Conservation (phyloP, 345 rosid species). For the Psidium guajava region DNA sequence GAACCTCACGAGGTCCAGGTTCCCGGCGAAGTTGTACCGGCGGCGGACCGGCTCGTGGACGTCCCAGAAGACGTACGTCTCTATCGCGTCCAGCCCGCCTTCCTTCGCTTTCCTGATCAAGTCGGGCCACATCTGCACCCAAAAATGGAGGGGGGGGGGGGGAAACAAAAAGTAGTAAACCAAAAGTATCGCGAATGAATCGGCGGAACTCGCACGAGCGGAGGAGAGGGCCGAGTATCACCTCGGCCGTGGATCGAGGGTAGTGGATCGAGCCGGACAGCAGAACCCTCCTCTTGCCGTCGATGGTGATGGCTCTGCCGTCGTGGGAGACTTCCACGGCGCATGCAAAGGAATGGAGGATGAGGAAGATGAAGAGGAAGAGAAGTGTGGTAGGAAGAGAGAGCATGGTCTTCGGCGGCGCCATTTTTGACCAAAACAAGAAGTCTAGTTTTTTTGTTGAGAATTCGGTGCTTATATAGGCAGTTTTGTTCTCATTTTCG, state of each 20-base stretch:
- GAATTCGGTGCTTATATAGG: background rate
- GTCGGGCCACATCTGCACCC: slow-evolving; percentile 58
- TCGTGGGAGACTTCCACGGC: slow-evolving; percentile 4
- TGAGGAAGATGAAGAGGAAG: background rate
- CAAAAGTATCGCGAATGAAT: no score
- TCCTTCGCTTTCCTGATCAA: slow-evolving; percentile 47
- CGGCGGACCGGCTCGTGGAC: slow-evolving; percentile 49
- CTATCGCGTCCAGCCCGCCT: slow-evolving; percentile 55
- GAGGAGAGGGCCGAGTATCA: background rate
- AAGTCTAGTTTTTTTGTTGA: background rate
- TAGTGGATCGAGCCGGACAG: slow-evolving; percentile 37
- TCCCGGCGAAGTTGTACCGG: slow-evolving; percentile 37
- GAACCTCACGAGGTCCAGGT: slow-evolving; percentile 45
- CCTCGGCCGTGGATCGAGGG: slow-evolving; percentile 36
- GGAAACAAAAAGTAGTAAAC: no score
- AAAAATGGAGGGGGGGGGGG: no score
- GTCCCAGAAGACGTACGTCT: slow-evolving; percentile 66
- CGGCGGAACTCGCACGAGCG: background rate
- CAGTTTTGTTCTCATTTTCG: background rate
- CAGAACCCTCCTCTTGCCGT: slow-evolving; percentile 22
- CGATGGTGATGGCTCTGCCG: slow-evolving; percentile 17
- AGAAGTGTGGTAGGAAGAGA: background rate
- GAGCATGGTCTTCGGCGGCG: background rate
- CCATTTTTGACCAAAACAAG: background rate
- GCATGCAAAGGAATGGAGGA: background rate